Base-by-base conservation (phyloP, 148 eudicot species). In the Limonium bicolor region DNA sequence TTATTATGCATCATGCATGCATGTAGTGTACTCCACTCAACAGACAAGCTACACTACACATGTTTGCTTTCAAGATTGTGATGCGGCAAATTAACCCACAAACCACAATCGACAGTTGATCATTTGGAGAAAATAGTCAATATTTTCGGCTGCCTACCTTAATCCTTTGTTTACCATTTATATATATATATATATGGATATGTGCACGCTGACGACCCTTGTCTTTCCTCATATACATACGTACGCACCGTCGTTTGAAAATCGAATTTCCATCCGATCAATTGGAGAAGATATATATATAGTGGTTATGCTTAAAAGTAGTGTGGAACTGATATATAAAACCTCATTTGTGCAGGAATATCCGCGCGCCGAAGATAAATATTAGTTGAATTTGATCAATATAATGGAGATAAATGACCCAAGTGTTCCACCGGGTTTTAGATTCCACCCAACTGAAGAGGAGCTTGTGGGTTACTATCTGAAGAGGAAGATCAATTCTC, bases 381-480 rank as follows among this genome's bases (percentile, higher is more conserved):
- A n/a, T n/a, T n/a, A n/a, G n/a, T n/a, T n/a, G n/a, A n/a, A 40
- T 27, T 36, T 18, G 48, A 17, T 24, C 8, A 39, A 14, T n/a
- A n/a, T 27, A 11, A 82, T 70, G 83, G 84, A 78, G 19, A 70
- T 42, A 0, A 35, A 36, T 5, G 44, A 18, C 11, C 59, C 87
- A 33, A 63, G 78, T 61, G 85, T 86, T 0, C 96, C 96, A 21
- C 96, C 96, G 5, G 94, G 96, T 2, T 87, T 87, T 35, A 59
- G 96, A 27, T 87, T 87, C 49, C 96, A 82, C 48, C 96, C 96
- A 0, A 87, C 96, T 0, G 96, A 87, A 50, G 96, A 87, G 69
- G 96, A 87, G 37, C 73, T 87, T 0, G 94, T 87, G 20, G 94
- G 90, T 9, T 87, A 66, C 49, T 87, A 82, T 56, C 82, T 87